Evolutionary conservation across 1,139 yeast genomes (phyloP).

Genomic region (Scheffersomyces illinoinensis): DNA sequence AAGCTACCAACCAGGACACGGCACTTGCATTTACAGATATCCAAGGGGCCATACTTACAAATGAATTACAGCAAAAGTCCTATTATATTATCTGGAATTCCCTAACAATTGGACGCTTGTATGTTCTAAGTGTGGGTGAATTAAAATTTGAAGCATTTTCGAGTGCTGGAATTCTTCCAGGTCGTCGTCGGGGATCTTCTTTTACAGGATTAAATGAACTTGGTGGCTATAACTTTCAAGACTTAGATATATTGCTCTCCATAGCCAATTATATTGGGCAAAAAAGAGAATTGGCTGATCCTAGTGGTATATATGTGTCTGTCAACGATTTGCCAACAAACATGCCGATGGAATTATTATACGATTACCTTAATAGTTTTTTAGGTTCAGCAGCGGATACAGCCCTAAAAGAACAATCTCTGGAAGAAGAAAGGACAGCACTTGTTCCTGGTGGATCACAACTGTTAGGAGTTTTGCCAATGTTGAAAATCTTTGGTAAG

Average conservation of each 20-base stretch:
- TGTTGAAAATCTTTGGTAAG: slow-evolving; percentile 36
- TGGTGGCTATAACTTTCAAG: slow-evolving; percentile 46
- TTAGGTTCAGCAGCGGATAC: slow-evolving; percentile 26
- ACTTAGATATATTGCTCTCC: slow-evolving; percentile 37
- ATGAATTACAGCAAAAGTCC: slow-evolving; percentile 39
- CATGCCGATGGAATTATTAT: slow-evolving; percentile 37
- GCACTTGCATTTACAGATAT: slow-evolving; percentile 20
- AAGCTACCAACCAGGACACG: slow-evolving; percentile 2
- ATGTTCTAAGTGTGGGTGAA: slow-evolving; percentile 40
- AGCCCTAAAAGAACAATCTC: slow-evolving; percentile 8
- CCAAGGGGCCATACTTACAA: slow-evolving; percentile 43
- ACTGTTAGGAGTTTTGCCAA: slow-evolving; percentile 29
- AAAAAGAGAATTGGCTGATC: slow-evolving; percentile 17
- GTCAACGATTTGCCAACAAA: slow-evolving; percentile 37
- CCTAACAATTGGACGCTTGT: slow-evolving; percentile 19
- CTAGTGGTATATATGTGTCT: slow-evolving; percentile 20
- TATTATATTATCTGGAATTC: slow-evolving; percentile 38
- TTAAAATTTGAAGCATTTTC: slow-evolving; percentile 27
- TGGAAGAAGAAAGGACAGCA: slow-evolving; percentile 19
- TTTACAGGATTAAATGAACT: slow-evolving; percentile 41
- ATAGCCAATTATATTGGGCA: slow-evolving; percentile 33
- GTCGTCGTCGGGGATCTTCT: slow-evolving; percentile 37
- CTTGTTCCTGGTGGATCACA: slow-evolving; percentile 24
- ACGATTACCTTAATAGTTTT: slow-evolving; percentile 40
- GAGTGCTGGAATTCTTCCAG: slow-evolving; percentile 17